A percentile compares a stretch with the other conserved stretches of the same genome.
These are phyloP conservation scores for Platanus orientalis DNA, from an alignment of 164 flowering plant species.

Conservation along the genomic window DNA sequence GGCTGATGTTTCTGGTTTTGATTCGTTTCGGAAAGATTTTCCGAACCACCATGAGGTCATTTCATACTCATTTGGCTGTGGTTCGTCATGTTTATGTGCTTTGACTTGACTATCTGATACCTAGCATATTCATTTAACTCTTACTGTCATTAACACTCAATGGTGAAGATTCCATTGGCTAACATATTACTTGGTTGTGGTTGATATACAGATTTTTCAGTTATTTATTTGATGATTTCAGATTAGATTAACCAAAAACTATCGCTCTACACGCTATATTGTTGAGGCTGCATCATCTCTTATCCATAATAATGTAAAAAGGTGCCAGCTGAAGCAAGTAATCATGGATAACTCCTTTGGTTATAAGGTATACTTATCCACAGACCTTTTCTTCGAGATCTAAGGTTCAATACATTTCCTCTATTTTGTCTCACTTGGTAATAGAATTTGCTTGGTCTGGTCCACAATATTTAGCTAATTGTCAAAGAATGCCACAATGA, in stretches of 20 bases:
- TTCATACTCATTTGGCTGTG: neutral
- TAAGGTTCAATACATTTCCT: neutral
- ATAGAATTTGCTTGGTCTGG: constrained; percentile 5
- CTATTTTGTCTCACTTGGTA: neutral
- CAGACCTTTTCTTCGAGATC: neutral
- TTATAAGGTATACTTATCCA: constrained; percentile 49
- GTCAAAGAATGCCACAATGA: constrained; percentile 84
- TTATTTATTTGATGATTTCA: constrained; percentile 24
- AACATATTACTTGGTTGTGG: constrained; percentile 2
- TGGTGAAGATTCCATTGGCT: neutral
- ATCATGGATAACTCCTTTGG: constrained; percentile 78
- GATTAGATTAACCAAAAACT: constrained; percentile 76
- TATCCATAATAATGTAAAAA: constrained; percentile 58
- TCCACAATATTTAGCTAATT: constrained; percentile 42
- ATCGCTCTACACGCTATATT: constrained; percentile 86
- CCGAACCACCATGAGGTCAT: constrained; percentile 79
- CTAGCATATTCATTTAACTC: neutral
- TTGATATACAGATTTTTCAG: neutral
- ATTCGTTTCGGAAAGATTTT: constrained; percentile 85
- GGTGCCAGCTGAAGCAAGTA: constrained; percentile 59
- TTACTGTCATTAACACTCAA: neutral
- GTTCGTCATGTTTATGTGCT: constrained; percentile 1
- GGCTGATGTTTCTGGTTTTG: constrained; percentile 83
- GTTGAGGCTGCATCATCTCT: constrained; percentile 92
- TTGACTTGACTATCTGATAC: neutral